These are phyloP conservation scores for Haplosporangium gracile DNA, from an alignment of 192 early-diverging fungal genomes.

Conservation along the genomic window DNA sequence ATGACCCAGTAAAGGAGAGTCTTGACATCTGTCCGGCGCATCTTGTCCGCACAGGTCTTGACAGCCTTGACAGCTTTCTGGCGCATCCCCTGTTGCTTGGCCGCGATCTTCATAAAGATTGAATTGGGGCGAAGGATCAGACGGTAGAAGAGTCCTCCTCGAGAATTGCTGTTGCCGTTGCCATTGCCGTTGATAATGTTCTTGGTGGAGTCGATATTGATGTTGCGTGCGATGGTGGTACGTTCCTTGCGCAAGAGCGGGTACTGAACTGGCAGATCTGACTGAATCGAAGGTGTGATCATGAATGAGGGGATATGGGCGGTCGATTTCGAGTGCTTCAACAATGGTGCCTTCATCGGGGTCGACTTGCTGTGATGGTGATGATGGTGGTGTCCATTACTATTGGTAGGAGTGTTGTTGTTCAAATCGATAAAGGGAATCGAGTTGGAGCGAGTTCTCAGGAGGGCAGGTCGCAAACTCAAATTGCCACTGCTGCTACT, in stretches of 20 bases:
- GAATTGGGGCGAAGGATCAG: constrained; percentile 50
- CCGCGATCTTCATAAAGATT: constrained; percentile 41
- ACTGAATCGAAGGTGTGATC: constrained; percentile 51
- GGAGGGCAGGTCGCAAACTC: constrained; percentile 11
- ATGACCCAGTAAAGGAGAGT: constrained; percentile 55
- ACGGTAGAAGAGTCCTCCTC: constrained; percentile 34
- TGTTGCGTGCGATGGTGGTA: constrained; percentile 18
- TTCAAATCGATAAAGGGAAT: constrained; percentile 47
- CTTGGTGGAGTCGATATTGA: background rate
- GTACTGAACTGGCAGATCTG: constrained; percentile 47
- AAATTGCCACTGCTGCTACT: background rate
- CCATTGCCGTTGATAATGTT: background rate
- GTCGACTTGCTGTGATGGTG: constrained; percentile 21
- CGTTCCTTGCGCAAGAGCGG: constrained; percentile 43
- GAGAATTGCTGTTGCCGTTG: constrained; percentile 13
- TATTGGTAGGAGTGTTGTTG: background rate
- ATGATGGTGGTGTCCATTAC: background rate
- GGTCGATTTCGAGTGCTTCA: constrained; percentile 45
- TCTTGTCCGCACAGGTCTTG: constrained; percentile 53
- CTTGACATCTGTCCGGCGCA: constrained; percentile 46
- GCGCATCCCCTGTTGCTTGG: constrained; percentile 26
- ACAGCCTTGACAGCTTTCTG: constrained; percentile 47
- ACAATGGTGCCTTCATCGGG: constrained; percentile 30
- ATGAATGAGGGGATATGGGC: constrained; percentile 52
- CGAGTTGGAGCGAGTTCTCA: constrained; percentile 46